phyloP scores from a whole-genome alignment of 2,329 filamentous ascomycete species.

The Cladosporium sp. region DNA sequence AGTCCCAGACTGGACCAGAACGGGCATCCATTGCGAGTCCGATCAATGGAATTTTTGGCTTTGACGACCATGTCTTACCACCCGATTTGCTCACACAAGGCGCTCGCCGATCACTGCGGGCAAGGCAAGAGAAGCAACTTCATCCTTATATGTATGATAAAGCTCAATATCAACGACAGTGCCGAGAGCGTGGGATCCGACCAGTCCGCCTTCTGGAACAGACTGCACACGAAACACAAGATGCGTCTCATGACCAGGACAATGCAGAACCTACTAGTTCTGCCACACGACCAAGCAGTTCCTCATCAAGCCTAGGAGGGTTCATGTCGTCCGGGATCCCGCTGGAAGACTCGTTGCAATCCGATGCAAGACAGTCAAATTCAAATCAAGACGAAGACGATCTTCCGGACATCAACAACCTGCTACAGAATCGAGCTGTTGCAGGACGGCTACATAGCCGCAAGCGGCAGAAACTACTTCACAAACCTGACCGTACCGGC shows the following conservation, averaged over 20 bases:
- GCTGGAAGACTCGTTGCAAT: constrained; percentile 16
- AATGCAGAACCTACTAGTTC: constrained; percentile 1
- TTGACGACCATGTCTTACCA: constrained; percentile 5
- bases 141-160: constrained; percentile 50
- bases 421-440: neutral
- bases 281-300: constrained; percentile 7
- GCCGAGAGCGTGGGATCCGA: constrained; percentile 45
- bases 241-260: constrained; percentile 8
- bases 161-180: constrained; percentile 45
- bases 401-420: constrained; percentile 30
- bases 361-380: neutral
- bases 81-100: constrained; percentile 10
- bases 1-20: neutral
- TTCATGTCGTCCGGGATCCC: constrained; percentile 3
- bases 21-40: neutral
- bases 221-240: constrained; percentile 18
- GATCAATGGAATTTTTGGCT: neutral
- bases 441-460: constrained; percentile 2
- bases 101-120: constrained; percentile 36
- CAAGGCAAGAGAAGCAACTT: constrained; percentile 50
- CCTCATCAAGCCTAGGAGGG: constrained; percentile 6
- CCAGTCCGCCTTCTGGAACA: constrained; percentile 42
- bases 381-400: constrained; percentile 27
- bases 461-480: constrained; percentile 22
- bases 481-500: neutral